Base-by-base conservation (phyloP, 306 rosid species). In the Rubus parviflorus region DNA sequence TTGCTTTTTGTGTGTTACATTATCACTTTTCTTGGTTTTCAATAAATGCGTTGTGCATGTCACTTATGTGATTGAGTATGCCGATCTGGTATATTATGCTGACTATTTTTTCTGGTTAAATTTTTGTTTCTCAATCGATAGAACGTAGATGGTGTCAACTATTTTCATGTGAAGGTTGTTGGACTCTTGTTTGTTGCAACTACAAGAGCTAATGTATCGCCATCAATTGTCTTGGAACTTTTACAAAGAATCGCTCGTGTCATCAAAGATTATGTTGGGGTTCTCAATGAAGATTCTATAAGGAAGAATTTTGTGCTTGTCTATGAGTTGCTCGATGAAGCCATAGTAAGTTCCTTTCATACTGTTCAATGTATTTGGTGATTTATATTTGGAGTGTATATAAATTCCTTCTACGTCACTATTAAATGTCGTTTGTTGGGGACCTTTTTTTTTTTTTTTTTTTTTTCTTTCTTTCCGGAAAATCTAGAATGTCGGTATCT, bases 251-350 rank as follows among this genome's bases (percentile, higher is more conserved):
- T 90, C 70, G 97, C 96, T 14, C 96, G 92, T 57, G 97, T 92
- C 70, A 86, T 90, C 85, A 92, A 92, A 62, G 97, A 92, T 83
- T 92, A 92, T 77, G 91, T 92, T 73, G 97, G 97, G 67, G 82
- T 92, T 84, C 91, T 92, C 78, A 90, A 84, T 80, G 96, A 92
- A 88, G 97, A 92, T 70, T 90, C 96, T 6, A 56, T 92, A 70
- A 80, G 96, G 60, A 92, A 86, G 75, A 92, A 92, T 80, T 90
- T 92, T 83, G 93, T 92, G 76, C 96, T 90, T 68, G 96, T 92
- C 77, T 92, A 92, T 8, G 97, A 92, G 86, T 81, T 92, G 85
- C 97, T 92, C 6, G 97, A 92, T 75, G 97, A 92, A 92, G 92
- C 86, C 87, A 92, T 92, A 37, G 97, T 92, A 76, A 90, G 96